Evolutionary conservation across 73 alveolate species (phyloP).

Genomic region (Tetrahymena borealis): DNA sequence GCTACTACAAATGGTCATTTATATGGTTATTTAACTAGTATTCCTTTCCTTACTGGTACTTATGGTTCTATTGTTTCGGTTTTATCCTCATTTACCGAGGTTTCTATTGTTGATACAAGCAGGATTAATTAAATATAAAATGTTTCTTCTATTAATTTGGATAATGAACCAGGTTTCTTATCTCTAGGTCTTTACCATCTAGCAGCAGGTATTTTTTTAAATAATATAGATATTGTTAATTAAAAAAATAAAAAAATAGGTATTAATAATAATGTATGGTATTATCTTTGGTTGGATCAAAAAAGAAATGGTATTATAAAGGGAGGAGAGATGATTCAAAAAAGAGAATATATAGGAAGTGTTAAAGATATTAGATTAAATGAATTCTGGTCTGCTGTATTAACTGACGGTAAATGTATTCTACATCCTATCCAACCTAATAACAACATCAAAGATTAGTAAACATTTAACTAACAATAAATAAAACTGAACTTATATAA

Average conservation of each 20-base stretch:
- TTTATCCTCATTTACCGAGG: conserved; percentile 65
- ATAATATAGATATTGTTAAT: not conserved
- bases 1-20: conserved; percentile 76
- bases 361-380: conserved; percentile 73
- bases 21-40: conserved; percentile 67
- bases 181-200: conserved; percentile 66
- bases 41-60: conserved; percentile 61
- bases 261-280: conserved; percentile 76
- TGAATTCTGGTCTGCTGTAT: conserved; percentile 84
- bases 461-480: not conserved
- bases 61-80: conserved; percentile 55
- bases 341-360: conserved; percentile 82
- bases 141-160: conserved; percentile 44
- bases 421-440: conserved; percentile 75
- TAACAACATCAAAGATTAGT: conserved; percentile 6
- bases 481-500: not conserved
- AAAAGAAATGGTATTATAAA: conserved; percentile 23
- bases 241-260: conserved; percentile 13
- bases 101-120: conserved; percentile 44
- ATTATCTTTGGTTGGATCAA: conserved; percentile 64
- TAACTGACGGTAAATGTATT: conserved; percentile 76
- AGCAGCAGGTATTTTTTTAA: conserved; percentile 45
- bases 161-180: conserved; percentile 63
- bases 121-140: conserved; percentile 39
- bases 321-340: conserved; percentile 37